Evolutionary conservation across 257 asterid genomes (phyloP).

Genomic region (Paulownia fortunei): DNA sequence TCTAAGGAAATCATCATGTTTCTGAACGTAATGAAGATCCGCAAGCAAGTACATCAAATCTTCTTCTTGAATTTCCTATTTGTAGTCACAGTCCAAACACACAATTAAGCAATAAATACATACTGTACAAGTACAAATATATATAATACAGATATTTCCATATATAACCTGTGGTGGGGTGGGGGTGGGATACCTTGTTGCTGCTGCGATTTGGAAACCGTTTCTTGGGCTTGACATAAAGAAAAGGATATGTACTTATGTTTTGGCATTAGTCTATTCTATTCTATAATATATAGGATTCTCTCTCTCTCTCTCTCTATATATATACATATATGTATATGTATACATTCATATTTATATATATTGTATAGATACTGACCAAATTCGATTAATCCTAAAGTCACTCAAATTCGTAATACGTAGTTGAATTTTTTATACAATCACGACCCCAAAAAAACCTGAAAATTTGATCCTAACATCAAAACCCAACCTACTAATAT

Average conservation of each 20-base stretch:
- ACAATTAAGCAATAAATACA: slow-evolving; percentile 19
- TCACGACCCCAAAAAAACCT: too few relatives aligned
- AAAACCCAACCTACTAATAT: too few relatives aligned
- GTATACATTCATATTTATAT: too few relatives aligned
- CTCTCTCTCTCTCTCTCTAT: too few relatives aligned
- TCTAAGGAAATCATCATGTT: slow-evolving; percentile 70
- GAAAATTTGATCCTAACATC: too few relatives aligned
- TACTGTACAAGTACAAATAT: background rate
- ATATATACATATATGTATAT: too few relatives aligned
- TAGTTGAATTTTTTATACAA: too few relatives aligned
- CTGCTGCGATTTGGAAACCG: slow-evolving; percentile 38
- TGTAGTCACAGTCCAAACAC: slow-evolving; percentile 27
- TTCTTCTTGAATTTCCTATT: slow-evolving; percentile 46
- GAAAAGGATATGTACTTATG: background rate
- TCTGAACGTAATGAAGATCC: slow-evolving; percentile 56
- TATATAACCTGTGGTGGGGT: background rate
- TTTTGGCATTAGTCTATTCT: slow-evolving; percentile 19
- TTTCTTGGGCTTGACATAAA: slow-evolving; percentile 31
- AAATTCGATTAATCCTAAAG: too few relatives aligned
- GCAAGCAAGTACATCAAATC: slow-evolving; percentile 74
- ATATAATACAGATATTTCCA: background rate
- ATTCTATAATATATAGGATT: too few relatives aligned
- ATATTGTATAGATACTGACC: too few relatives aligned
- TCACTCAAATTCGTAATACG: too few relatives aligned
- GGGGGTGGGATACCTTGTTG: slow-evolving; percentile 16